A percentile compares a stretch with the other conserved stretches of the same genome.
These are phyloP conservation scores for Candolleomyces aberdarensis DNA, from an alignment of 768 basidiomycete species.

Conservation along the genomic window DNA sequence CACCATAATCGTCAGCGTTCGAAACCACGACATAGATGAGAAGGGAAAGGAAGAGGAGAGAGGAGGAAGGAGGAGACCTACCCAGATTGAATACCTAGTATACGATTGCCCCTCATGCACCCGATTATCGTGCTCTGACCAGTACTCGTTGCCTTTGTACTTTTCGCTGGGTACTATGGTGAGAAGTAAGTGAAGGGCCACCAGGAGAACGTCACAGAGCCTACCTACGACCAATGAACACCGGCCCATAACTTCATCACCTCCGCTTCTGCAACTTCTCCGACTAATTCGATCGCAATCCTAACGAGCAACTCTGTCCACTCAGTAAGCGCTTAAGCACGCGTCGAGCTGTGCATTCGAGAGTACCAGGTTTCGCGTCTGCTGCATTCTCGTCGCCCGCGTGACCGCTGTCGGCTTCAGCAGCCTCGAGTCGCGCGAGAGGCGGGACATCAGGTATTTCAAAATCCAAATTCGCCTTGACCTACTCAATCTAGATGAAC, in stretches of 20 bases:
- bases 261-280: slow-evolving; percentile 23
- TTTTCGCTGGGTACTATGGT: slow-evolving; percentile 74
- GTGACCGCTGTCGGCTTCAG: background rate
- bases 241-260: slow-evolving; percentile 59
- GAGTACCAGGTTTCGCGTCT: slow-evolving; percentile 17
- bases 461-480: slow-evolving; percentile 45
- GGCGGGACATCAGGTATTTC: slow-evolving; percentile 20
- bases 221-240: slow-evolving; percentile 58
- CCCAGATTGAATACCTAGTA: slow-evolving; percentile 81
- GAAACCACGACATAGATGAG: background rate
- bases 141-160: slow-evolving; percentile 62
- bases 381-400: no score
- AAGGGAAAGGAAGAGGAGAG: background rate
- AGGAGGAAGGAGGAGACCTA: slow-evolving; percentile 22
- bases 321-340: slow-evolving; percentile 47
- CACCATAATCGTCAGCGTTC: background rate
- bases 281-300: slow-evolving; percentile 42
- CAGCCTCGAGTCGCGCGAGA: no score
- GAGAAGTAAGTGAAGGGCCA: background rate
- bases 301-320: slow-evolving; percentile 60
- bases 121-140: slow-evolving; percentile 70
- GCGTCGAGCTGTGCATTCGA: slow-evolving; percentile 48
- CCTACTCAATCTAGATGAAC: slow-evolving; percentile 71
- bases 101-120: slow-evolving; percentile 65
- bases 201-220: background rate